Percentiles rank a stretch among this genome's conserved stretches.
phyloP scores from a whole-genome alignment of 1,284 basidiomycete genomes.

The Ceratobasidium sp. region DNA sequence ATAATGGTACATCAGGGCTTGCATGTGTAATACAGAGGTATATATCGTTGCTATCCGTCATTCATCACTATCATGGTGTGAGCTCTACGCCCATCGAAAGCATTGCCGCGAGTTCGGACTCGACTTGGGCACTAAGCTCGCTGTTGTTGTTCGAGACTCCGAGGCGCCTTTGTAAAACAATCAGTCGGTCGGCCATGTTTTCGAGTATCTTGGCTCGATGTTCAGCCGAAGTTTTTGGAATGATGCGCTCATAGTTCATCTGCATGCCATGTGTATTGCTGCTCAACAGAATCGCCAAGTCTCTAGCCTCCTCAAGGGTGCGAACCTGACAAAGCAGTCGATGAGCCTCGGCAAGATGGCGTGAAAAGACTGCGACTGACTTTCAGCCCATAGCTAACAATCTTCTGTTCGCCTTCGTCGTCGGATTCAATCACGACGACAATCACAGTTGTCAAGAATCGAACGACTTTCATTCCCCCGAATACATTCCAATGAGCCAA shows the following conservation, averaged over 20 bases:
- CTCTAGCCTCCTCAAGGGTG: neutral
- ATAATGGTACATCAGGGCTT: neutral
- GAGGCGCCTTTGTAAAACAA: conserved; percentile 3
- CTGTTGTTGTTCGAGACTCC: neutral
- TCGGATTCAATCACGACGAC: neutral
- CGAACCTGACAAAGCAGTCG: neutral
- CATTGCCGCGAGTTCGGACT: conserved; percentile 24
- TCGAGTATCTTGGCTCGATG: conserved; percentile 7
- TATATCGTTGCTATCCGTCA: conserved; percentile 24
- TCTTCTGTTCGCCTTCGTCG: neutral
- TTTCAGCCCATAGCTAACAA: conserved; percentile 7
- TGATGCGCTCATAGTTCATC: neutral
- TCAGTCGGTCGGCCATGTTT: conserved; percentile 8
- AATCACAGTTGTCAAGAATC: conserved; percentile 17
- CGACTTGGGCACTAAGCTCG: conserved; percentile 7
- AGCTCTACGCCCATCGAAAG: conserved; percentile 3
- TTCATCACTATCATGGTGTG: conserved; percentile 4
- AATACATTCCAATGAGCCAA: conserved; percentile 12
- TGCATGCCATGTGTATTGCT: conserved; percentile 9
- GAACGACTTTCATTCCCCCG: conserved; percentile 7
- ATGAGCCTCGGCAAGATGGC: neutral
- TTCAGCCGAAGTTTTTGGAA: conserved; percentile 1
- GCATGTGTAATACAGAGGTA: conserved; percentile 27
- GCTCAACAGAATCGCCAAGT: conserved; percentile 1
- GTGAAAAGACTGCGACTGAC: neutral